A percentile compares a stretch with the other conserved stretches of the same genome.
These are phyloP conservation scores for Xylariaceae sp. DNA, from an alignment of 2,329 filamentous ascomycete genomes.

Conservation along the genomic window DNA sequence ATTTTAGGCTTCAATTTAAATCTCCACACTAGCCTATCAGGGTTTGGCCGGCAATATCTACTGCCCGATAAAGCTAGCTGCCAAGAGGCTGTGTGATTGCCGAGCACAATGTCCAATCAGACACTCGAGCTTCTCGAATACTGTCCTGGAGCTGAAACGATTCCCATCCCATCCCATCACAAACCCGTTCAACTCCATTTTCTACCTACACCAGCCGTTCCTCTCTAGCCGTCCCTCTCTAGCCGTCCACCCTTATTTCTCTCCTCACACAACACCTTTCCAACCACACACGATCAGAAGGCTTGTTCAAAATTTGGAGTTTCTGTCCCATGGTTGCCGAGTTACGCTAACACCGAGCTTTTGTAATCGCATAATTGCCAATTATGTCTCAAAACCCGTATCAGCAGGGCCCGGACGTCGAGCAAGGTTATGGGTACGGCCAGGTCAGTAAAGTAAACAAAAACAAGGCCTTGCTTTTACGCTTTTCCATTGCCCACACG, in stretches of 20 bases:
- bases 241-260: background rate
- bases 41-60: background rate
- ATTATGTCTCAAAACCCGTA: conserved; percentile 64
- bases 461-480: background rate
- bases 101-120: background rate
- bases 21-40: too few species aligned
- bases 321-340: background rate
- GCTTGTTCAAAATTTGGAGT: background rate
- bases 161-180: background rate
- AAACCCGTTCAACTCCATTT: background rate
- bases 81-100: background rate
- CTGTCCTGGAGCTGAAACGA: background rate
- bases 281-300: background rate
- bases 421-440: conserved; percentile 41
- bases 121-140: too few species aligned
- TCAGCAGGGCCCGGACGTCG: conserved; percentile 45
- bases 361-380: background rate
- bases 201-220: background rate
- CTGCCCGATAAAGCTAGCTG: background rate
- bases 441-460: conserved; percentile 34
- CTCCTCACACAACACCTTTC: too few species aligned
- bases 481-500: background rate
- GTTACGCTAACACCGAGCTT: background rate
- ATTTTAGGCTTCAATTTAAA: too few species aligned
- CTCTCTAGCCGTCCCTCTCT: background rate